phyloP scores from a whole-genome alignment of 179 eudicot species.

The Carnegiea gigantea region DNA sequence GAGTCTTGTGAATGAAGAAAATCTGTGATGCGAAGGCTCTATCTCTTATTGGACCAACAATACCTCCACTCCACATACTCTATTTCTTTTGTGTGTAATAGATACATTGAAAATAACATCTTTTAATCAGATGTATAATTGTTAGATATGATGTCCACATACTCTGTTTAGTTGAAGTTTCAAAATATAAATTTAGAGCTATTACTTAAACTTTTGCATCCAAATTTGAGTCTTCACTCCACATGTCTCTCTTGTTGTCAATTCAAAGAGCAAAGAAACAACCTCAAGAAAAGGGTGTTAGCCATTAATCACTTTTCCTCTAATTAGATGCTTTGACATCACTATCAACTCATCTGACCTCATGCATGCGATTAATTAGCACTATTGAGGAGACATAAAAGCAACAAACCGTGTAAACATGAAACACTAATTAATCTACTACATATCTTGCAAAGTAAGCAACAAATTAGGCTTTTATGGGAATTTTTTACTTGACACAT shows the following conservation, averaged over 20 bases:
- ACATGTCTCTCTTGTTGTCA: background rate
- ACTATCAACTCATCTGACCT: background rate
- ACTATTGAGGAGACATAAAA: background rate
- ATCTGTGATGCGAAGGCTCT: too few relatives aligned
- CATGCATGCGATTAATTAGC: background rate
- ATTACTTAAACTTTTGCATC: background rate
- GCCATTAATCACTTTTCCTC: background rate
- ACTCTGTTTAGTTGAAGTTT: too few relatives aligned
- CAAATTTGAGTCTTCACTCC: background rate
- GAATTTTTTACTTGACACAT: background rate
- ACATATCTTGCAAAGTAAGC: constrained; percentile 18
- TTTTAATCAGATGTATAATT: too few relatives aligned
- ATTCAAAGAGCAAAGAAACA: background rate
- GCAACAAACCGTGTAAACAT: constrained; percentile 16
- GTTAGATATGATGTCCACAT: too few relatives aligned
- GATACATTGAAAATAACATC: too few relatives aligned
- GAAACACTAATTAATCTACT: background rate
- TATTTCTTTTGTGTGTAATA: too few relatives aligned
- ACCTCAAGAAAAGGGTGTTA: background rate
- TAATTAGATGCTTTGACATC: background rate
- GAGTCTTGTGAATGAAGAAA: too few relatives aligned
- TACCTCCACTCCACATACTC: too few relatives aligned
- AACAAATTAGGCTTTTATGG: constrained; percentile 30
- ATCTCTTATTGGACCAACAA: too few relatives aligned
- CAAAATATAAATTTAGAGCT: too few relatives aligned